Conservation (phyloP, 768 basidiomycete genomes). For the Podaxis pistillaris region DNA sequence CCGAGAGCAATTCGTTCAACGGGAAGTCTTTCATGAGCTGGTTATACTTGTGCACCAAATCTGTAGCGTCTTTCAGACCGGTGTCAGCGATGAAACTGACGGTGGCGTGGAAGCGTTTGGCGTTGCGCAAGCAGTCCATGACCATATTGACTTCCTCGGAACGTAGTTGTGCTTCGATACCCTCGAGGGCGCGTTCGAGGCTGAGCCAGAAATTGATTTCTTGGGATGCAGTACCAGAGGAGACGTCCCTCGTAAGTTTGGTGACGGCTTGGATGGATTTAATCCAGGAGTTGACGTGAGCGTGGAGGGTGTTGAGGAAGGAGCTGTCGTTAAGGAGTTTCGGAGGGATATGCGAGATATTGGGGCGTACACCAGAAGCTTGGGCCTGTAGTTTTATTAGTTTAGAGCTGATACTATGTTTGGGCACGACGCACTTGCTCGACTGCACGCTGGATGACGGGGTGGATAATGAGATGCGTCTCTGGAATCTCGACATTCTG, state of each 20-base stretch:
- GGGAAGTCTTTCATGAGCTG: constrained; percentile 99
- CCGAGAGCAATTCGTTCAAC: constrained; percentile 92
- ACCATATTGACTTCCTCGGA: constrained; percentile 92
- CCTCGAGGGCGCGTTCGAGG: constrained; percentile 90
- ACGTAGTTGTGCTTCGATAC: constrained; percentile 86
- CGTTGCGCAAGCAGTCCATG: constrained; percentile 91
- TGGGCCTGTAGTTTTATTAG: constrained; percentile 34
- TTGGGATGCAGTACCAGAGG: constrained; percentile 93
- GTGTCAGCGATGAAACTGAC: constrained; percentile 99
- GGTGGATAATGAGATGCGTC: constrained; percentile 90
- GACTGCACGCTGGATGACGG: constrained; percentile 83
- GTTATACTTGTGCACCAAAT: constrained; percentile 96
- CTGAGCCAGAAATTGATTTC: constrained; percentile 99
- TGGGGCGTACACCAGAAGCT: constrained; percentile 58
- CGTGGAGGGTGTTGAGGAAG: constrained; percentile 92
- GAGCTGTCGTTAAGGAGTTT: constrained; percentile 81
- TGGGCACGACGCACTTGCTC: constrained; percentile 48
- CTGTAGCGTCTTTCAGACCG: constrained; percentile 90
- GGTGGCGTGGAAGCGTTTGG: constrained; percentile 95
- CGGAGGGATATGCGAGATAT: constrained; percentile 68
- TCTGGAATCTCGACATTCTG: constrained; percentile 99
- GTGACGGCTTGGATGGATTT: constrained; percentile 97
- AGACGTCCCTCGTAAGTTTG: constrained; percentile 90
- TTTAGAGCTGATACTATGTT: not conserved
- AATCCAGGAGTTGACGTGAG: constrained; percentile 96